phyloP scores from a whole-genome alignment of 1,139 yeast genomes.

The Geotrichum reessii region DNA sequence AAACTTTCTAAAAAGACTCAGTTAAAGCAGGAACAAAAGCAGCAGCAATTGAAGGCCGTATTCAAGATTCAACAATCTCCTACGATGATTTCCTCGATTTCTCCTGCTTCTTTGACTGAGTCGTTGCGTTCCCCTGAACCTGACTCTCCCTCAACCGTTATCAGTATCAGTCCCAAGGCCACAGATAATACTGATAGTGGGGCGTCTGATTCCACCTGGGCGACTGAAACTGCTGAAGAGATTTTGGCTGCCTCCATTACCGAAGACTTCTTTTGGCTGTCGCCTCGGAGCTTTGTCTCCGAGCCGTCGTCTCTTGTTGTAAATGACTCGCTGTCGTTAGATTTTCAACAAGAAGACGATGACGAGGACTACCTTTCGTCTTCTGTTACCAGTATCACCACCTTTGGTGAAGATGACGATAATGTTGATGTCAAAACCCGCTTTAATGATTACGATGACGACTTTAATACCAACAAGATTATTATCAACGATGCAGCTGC shows the following conservation, averaged over 20 bases:
- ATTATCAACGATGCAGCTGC: neutral
- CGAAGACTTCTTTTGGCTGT: constrained; percentile 15
- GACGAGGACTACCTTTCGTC: neutral
- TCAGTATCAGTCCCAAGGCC: constrained; percentile 2
- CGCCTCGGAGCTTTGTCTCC: constrained; percentile 9
- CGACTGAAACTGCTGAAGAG: constrained; percentile 8
- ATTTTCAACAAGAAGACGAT: neutral
- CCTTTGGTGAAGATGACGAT: neutral
- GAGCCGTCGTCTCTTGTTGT: neutral
- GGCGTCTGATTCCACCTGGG: neutral
- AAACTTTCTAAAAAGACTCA: neutral
- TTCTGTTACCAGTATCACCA: neutral
- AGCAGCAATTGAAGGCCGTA: neutral
- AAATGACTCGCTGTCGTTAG: neutral
- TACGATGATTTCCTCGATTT: constrained; percentile 1
- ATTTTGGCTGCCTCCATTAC: constrained; percentile 12
- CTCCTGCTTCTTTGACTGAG: neutral
- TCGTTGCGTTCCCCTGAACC: constrained; percentile 17
- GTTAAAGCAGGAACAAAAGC: neutral
- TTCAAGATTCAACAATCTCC: neutral
- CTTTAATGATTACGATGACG: neutral
- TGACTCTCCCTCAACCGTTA: constrained; percentile 2
- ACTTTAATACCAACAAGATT: neutral
- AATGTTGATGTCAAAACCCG: neutral
- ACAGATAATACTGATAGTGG: constrained; percentile 5